Conservation (phyloP, 208 protist species). For the Leishmania aethiopica region DNA sequence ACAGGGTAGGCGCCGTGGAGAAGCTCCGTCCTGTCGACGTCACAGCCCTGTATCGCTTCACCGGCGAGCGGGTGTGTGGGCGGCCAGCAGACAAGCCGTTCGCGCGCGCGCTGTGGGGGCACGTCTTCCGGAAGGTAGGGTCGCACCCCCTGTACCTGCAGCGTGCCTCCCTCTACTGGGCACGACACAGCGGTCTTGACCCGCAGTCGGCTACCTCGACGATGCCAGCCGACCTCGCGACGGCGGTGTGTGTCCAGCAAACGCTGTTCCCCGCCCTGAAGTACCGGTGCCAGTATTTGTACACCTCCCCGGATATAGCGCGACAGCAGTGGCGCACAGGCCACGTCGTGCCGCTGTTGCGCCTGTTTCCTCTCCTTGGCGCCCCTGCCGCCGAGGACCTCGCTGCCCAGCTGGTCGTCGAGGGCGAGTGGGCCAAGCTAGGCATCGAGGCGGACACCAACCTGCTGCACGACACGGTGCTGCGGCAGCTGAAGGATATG, state of each 20-base stretch:
- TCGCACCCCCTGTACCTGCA: slow-evolving; percentile 77
- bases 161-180: slow-evolving; percentile 84
- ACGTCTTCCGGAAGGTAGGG: slow-evolving; percentile 85
- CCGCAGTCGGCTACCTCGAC: slow-evolving; percentile 32
- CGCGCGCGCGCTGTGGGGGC: slow-evolving; percentile 67
- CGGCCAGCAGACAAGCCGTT: slow-evolving; percentile 53
- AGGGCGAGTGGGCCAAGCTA: slow-evolving; percentile 75
- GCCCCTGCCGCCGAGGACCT: slow-evolving; percentile 76
- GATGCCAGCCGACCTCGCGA: slow-evolving; percentile 75
- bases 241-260: slow-evolving; percentile 76
- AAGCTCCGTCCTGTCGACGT: slow-evolving; percentile 87
- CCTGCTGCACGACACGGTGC: slow-evolving; percentile 62
- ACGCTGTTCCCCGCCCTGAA: slow-evolving; percentile 80
- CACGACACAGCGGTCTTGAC: slow-evolving; percentile 70
- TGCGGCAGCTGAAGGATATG: slow-evolving; percentile 54
- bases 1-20: slow-evolving; percentile 67
- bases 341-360: slow-evolving; percentile 79
- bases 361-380: slow-evolving; percentile 78
- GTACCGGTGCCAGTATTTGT: slow-evolving; percentile 80
- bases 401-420: slow-evolving; percentile 74
- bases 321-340: slow-evolving; percentile 86
- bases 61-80: slow-evolving; percentile 64
- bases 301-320: slow-evolving; percentile 78
- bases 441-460: slow-evolving; percentile 54
- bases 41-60: slow-evolving; percentile 78